Percentiles rank a stretch among this genome's conserved stretches.
Evolutionary conservation across 1,284 basidiomycete species (phyloP).

Genomic region (Singerocomus inundabilis): DNA sequence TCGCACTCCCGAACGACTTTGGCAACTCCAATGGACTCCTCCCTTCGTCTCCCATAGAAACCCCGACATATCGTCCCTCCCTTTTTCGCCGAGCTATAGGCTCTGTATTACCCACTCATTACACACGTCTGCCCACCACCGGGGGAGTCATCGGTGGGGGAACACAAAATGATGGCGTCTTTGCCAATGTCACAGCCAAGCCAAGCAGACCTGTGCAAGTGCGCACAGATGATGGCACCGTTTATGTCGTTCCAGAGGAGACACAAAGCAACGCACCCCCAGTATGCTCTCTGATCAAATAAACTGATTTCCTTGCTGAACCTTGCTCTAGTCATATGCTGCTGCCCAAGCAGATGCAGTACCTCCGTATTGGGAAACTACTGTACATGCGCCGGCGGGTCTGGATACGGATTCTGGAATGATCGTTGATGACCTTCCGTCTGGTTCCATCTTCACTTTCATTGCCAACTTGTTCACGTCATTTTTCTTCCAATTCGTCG

Average conservation of each 20-base stretch:
- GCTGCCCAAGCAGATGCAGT: slow-evolving; percentile 89
- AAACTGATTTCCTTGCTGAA: slow-evolving; percentile 2
- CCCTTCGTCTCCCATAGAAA: slow-evolving; percentile 50
- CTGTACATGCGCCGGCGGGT: slow-evolving; percentile 72
- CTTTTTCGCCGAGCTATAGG: slow-evolving; percentile 65
- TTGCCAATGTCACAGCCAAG: slow-evolving; percentile 93
- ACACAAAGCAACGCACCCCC: slow-evolving; percentile 82
- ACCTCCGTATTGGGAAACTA: slow-evolving; percentile 97
- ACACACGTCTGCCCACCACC: slow-evolving; percentile 55
- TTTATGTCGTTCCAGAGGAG: slow-evolving; percentile 74
- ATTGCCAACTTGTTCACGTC: slow-evolving; percentile 82
- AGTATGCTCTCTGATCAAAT: slow-evolving; percentile 45
- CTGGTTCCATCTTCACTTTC: slow-evolving; percentile 72
- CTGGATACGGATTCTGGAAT: slow-evolving; percentile 57
- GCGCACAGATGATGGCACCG: slow-evolving; percentile 56
- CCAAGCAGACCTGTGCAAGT: slow-evolving; percentile 55
- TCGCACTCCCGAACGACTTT: slow-evolving; percentile 63
- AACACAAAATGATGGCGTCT: slow-evolving; percentile 90
- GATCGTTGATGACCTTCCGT: slow-evolving; percentile 73
- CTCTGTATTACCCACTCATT: slow-evolving; percentile 72
- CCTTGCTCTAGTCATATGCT: slow-evolving; percentile 68
- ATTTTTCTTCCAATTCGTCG: slow-evolving; percentile 96
- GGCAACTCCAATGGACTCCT: slow-evolving; percentile 82
- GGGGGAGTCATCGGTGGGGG: slow-evolving; percentile 66
- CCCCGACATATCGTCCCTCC: slow-evolving; percentile 43